Base-by-base conservation (phyloP, 1,139 yeast species). In the Groenewaldozyma auringiensis region DNA sequence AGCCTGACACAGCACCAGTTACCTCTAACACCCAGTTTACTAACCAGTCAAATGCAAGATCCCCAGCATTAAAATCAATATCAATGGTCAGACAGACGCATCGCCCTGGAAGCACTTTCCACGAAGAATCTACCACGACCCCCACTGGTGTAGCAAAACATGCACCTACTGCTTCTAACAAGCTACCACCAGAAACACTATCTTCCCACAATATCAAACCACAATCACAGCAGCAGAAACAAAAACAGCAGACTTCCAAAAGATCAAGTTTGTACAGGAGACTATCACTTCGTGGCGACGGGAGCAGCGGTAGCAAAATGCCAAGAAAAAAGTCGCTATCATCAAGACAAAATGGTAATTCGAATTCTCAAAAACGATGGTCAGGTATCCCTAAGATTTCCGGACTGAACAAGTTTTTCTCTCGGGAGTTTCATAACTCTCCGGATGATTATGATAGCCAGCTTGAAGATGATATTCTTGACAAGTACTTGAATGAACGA, bases 401-500 rank as follows among this genome's bases (percentile, higher is more conserved):
- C 9, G 38, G 22, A 11, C 29, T 25, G 29, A 25, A 25, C 11
- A 25, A 25, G 13, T 18, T 14, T 8, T 17, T 35, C 9, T 35
- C 16, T 35, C 21, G 38, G 25, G 38, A 35, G 29, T 25, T 11
- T 6, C 6, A 11, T 17, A 35, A 8, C 14, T 17, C 22, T 18
- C 11, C 4, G 8, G 21, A 13, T 18, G 38, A 35, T 35, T 11
- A n/a, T n/a, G 9, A 8, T 9, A 21, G 16, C 6, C 21, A 35
- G 8, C 21, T 20, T 14, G 21, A 14, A 14, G 20, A 20, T 18
- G 38, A 35, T 35, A 35, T 35, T 6, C 16, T 14, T 35, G 38
- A 35, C n/a, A 35, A 21, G 25, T 35, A 35, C 20, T 35, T 17
- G n/a, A 16, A 35, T n/a, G 38, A 35, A n/a, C 21, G 38, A 4